Evolutionary conservation across 306 rosid genomes (phyloP).

Genomic region (Hippophae tibetana): DNA sequence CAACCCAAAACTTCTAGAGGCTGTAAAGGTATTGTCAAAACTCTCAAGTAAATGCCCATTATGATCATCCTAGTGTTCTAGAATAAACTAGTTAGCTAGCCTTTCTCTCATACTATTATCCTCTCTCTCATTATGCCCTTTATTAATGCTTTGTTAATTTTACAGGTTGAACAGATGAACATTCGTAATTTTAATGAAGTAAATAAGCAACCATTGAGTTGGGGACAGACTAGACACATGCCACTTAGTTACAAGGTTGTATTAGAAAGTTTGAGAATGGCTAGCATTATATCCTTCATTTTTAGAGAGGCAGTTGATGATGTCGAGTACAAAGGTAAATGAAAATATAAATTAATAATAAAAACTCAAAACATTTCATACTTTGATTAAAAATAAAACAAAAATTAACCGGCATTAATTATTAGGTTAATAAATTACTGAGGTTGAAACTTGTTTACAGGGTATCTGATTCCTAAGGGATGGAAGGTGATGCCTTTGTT

Average conservation of each 20-base stretch:
- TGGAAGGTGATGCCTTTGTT: constrained; percentile 99
- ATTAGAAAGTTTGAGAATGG: constrained; percentile 80
- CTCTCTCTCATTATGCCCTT: too few species aligned
- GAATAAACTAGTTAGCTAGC: too few species aligned
- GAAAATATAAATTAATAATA: neutral
- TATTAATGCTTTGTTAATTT: neutral
- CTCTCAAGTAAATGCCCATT: constrained; percentile 1
- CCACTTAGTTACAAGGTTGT: constrained; percentile 53
- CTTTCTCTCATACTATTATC: too few species aligned
- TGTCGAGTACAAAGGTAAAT: constrained; percentile 66
- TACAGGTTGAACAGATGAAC: constrained; percentile 67
- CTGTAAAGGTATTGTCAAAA: constrained; percentile 36
- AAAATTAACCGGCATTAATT: too few species aligned
- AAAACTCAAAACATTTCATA: neutral
- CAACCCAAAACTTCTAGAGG: constrained; percentile 63
- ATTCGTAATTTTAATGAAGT: constrained; percentile 46
- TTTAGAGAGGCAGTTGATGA: constrained; percentile 86
- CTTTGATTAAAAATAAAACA: constrained; percentile 1
- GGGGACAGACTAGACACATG: constrained; percentile 73
- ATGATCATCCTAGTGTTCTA: too few species aligned
- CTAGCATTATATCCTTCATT: constrained; percentile 81
- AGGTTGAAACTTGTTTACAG: constrained; percentile 25
- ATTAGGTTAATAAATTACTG: neutral
- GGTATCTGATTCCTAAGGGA: constrained; percentile 88
- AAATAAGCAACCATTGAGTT: constrained; percentile 52